Percentiles rank a stretch among this genome's conserved stretches.
Conservation (phyloP, 495 filamentous ascomycete genomes). For the Penicillium ucsense region DNA sequence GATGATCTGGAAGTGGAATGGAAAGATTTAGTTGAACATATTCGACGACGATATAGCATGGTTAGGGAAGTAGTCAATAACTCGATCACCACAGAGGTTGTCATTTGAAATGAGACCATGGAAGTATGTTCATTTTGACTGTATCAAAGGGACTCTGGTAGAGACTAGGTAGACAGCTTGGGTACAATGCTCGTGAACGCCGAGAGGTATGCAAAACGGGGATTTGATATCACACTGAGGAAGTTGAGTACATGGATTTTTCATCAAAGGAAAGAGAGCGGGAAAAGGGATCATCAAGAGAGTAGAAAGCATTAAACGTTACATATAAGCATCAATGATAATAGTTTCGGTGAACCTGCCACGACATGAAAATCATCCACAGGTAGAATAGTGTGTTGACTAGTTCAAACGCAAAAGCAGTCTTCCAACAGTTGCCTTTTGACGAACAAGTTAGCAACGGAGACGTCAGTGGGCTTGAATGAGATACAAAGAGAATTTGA, state of each 20-base stretch:
- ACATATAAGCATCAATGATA: constrained; percentile 7
- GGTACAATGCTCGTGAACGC: too few relatives aligned
- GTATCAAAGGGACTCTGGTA: too few relatives aligned
- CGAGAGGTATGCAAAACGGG: constrained; percentile 4
- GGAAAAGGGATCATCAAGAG: constrained; percentile 1
- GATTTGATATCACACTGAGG: constrained; percentile 11
- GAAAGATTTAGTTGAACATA: too few relatives aligned
- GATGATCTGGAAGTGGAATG: too few relatives aligned
- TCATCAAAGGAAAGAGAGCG: too few relatives aligned
- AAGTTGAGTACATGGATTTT: neutral
- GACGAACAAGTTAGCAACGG: neutral
- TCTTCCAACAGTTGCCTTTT: constrained; percentile 47
- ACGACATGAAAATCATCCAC: constrained; percentile 92
- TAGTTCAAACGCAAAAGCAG: constrained; percentile 55
- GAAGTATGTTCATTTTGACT: too few relatives aligned
- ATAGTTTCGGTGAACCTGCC: constrained; percentile 69
- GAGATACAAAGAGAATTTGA: neutral
- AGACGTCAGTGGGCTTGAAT: neutral
- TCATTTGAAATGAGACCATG: too few relatives aligned
- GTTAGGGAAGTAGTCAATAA: too few relatives aligned
- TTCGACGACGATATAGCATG: too few relatives aligned
- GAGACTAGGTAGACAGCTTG: too few relatives aligned
- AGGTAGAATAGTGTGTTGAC: constrained; percentile 77
- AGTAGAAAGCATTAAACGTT: constrained; percentile 10
- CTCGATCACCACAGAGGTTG: too few relatives aligned